These are phyloP conservation scores for Solanum hybrid DNA, from an alignment of 305 asterid species.

Conservation along the genomic window DNA sequence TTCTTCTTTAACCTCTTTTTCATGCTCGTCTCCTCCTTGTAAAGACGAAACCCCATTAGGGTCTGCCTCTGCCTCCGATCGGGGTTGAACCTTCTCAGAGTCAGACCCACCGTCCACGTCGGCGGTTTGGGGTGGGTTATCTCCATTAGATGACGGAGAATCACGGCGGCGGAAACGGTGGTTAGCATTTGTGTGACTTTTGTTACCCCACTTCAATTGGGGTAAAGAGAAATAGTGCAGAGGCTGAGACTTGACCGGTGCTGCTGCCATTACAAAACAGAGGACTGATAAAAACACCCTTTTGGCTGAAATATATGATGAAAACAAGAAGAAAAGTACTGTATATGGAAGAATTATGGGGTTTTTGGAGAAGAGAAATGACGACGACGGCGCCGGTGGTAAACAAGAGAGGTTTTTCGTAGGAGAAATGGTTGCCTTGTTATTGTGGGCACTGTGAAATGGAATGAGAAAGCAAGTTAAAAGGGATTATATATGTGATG, in stretches of 20 bases:
- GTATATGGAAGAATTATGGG: background rate
- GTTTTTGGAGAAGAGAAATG: background rate
- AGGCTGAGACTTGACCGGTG: slow-evolving; percentile 66
- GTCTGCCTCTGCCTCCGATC: background rate
- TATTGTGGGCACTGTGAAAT: background rate
- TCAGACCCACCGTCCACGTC: slow-evolving; percentile 17
- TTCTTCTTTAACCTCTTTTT: background rate
- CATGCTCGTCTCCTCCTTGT: background rate
- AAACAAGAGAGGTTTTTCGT: background rate
- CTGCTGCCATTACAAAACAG: slow-evolving; percentile 44
- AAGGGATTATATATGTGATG: background rate
- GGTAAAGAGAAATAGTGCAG: slow-evolving; percentile 72
- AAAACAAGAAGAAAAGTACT: background rate
- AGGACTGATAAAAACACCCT: background rate
- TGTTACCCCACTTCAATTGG: slow-evolving; percentile 69
- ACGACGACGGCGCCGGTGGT: background rate
- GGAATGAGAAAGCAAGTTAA: background rate
- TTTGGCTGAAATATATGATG: background rate
- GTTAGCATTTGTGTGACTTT: slow-evolving; percentile 24
- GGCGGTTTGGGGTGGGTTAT: slow-evolving; percentile 14
- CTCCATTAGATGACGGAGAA: slow-evolving; percentile 13
- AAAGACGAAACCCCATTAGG: slow-evolving; percentile 1
- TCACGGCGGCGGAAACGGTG: slow-evolving; percentile 58
- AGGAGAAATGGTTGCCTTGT: background rate
- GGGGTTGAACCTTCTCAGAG: slow-evolving; percentile 10